These are phyloP conservation scores for Tolypocladium inflatum DNA, from an alignment of 2,329 filamentous ascomycete genomes.

Conservation along the genomic window DNA sequence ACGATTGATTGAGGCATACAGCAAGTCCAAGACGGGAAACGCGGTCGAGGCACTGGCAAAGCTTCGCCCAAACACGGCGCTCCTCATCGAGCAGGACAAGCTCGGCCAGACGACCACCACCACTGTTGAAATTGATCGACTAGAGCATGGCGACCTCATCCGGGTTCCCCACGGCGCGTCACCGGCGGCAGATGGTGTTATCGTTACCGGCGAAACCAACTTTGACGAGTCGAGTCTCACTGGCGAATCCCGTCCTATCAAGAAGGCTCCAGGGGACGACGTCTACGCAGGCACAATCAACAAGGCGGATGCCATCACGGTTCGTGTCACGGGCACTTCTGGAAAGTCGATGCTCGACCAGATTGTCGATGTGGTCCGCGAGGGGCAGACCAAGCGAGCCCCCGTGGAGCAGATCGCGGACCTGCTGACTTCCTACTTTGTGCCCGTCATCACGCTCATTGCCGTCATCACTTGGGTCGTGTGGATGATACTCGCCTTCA, in stretches of 20 bases:
- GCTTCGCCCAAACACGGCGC: conserved; percentile 66
- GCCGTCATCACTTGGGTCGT: conserved; percentile 62
- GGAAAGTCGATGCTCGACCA: conserved; percentile 71
- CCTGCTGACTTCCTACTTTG: conserved; percentile 65
- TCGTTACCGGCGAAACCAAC: conserved; percentile 52
- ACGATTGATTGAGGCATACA: conserved; percentile 76
- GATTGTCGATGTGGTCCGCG: conserved; percentile 67
- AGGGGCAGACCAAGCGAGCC: conserved; percentile 67
- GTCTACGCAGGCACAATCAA: conserved; percentile 71
- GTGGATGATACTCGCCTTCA: conserved; percentile 58
- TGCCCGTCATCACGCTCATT: conserved; percentile 60
- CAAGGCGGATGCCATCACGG: conserved; percentile 51
- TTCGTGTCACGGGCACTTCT: conserved; percentile 53
- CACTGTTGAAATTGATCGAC: conserved; percentile 54
- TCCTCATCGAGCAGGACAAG: conserved; percentile 48
- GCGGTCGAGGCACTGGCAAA: conserved; percentile 73
- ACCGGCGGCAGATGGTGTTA: conserved; percentile 70
- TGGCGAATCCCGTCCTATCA: conserved; percentile 60
- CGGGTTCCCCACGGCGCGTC: conserved; percentile 70
- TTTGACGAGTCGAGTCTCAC: conserved; percentile 92
- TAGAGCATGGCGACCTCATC: conserved; percentile 68
- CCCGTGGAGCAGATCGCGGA: conserved; percentile 70
- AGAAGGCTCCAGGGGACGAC: conserved; percentile 51
- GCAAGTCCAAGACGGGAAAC: conserved; percentile 82
- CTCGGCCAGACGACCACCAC: conserved; percentile 26